These are phyloP conservation scores for Pythium chondricola DNA, from an alignment of 352 stramenopile genomes.

Conservation along the genomic window DNA sequence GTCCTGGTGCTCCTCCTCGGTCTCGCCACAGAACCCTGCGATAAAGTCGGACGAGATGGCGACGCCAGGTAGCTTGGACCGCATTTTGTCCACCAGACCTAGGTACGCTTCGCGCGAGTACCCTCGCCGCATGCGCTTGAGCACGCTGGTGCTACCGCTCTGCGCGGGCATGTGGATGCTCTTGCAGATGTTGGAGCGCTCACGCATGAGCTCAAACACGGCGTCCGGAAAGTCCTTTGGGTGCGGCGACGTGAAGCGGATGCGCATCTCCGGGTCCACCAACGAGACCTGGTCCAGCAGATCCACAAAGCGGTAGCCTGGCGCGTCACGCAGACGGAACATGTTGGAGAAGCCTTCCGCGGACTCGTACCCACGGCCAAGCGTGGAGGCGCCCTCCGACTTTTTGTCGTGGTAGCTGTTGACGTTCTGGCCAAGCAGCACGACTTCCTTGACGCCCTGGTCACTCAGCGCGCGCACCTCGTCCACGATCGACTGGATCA, in stretches of 20 bases:
- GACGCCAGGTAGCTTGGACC: conserved; percentile 68
- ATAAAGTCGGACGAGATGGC: conserved; percentile 96
- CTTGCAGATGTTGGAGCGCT: conserved; percentile 95
- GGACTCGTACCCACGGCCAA: conserved; percentile 72
- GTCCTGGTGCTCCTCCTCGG: conserved; percentile 94
- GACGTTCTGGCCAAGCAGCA: conserved; percentile 99
- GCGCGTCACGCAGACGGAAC: conserved; percentile 81
- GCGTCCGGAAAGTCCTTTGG: conserved; percentile 98
- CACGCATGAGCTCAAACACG: conserved; percentile 85
- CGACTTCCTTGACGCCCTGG: conserved; percentile 95
- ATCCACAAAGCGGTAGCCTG: conserved; percentile 96
- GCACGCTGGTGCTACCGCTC: conserved; percentile 86
- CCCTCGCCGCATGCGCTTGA: conserved; percentile 93
- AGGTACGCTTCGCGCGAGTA: conserved; percentile 98
- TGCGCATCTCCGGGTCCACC: conserved; percentile 92
- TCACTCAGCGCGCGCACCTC: conserved; percentile 89
- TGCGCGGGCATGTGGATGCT: conserved; percentile 98
- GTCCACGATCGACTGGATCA: conserved; percentile 92
- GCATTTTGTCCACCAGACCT: conserved; percentile 91
- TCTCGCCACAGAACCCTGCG: conserved; percentile 98
- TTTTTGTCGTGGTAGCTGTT: conserved; percentile 98
- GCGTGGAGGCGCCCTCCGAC: conserved; percentile 54
- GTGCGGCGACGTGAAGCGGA: conserved; percentile 99
- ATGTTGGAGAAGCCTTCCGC: conserved; percentile 95
- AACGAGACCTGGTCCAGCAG: conserved; percentile 92